These are phyloP conservation scores for Solanum sitiens DNA, from an alignment of 257 asterid species.

Conservation along the genomic window DNA sequence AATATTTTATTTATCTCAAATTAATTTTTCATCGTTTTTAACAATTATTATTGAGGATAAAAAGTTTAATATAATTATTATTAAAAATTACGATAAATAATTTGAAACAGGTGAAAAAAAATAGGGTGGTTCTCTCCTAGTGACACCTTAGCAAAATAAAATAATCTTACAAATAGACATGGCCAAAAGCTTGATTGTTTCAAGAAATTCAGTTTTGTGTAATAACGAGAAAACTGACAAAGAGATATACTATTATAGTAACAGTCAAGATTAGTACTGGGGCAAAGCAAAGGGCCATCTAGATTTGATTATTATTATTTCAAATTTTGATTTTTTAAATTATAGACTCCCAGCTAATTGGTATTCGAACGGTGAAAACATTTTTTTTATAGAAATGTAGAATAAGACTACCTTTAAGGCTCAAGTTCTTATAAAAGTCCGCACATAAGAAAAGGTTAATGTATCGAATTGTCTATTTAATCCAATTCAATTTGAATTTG, in stretches of 20 bases:
- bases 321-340: neutral
- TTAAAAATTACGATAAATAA: too few species aligned
- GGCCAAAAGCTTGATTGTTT: neutral
- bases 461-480: neutral
- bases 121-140: neutral
- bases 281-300: neutral
- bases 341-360: too few species aligned
- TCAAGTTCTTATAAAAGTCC: fast-evolving
- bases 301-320: neutral
- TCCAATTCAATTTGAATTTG: neutral
- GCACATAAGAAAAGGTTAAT: too few species aligned
- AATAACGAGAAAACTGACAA: neutral
- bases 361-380: fast-evolving
- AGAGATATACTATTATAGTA: neutral
- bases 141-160: neutral
- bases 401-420: fast-evolving
- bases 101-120: too few species aligned
- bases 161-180: neutral
- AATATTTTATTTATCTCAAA: fast-evolving
- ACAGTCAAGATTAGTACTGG: neutral
- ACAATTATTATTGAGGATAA: neutral
- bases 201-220: neutral
- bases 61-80: too few species aligned
- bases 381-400: fast-evolving
- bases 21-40: fast-evolving